Percentiles rank a stretch among this genome's conserved stretches.
Conservation (phyloP, 176 grass and related monocot species). For the Oryza nivara region DNA sequence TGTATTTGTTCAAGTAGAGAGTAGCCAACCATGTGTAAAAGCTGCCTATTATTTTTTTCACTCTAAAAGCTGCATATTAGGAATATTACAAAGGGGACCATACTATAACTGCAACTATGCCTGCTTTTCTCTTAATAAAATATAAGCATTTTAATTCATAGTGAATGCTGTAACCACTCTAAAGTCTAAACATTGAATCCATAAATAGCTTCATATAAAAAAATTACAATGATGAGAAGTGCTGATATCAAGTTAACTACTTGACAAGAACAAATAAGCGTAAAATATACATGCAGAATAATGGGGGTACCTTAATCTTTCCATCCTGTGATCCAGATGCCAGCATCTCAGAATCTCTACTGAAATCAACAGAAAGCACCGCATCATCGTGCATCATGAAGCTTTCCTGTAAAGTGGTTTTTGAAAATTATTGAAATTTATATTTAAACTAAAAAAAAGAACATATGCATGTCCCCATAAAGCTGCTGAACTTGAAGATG, state of each 20-base stretch:
- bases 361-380: constrained; percentile 95
- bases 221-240: background rate
- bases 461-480: background rate
- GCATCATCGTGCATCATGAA: constrained; percentile 99
- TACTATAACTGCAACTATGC: background rate
- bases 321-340: constrained; percentile 95
- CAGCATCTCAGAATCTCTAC: constrained; percentile 96
- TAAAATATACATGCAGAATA: background rate
- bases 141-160: constrained; percentile 13
- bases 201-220: background rate
- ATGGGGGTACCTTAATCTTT: constrained; percentile 83
- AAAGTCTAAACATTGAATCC: constrained; percentile 21
- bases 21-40: background rate
- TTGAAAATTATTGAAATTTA: constrained; percentile 32
- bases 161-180: constrained; percentile 4
- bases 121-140: constrained; percentile 25
- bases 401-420: constrained; percentile 72
- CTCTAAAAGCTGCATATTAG: background rate
- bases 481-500: constrained; percentile 28
- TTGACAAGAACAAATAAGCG: background rate
- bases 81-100: background rate
- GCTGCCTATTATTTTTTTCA: background rate
- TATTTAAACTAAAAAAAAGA: constrained; percentile 14
- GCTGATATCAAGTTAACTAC: background rate
- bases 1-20: background rate